phyloP scores from a whole-genome alignment of 192 early-diverging fungal species.

The Pilobolus umbonatus region DNA sequence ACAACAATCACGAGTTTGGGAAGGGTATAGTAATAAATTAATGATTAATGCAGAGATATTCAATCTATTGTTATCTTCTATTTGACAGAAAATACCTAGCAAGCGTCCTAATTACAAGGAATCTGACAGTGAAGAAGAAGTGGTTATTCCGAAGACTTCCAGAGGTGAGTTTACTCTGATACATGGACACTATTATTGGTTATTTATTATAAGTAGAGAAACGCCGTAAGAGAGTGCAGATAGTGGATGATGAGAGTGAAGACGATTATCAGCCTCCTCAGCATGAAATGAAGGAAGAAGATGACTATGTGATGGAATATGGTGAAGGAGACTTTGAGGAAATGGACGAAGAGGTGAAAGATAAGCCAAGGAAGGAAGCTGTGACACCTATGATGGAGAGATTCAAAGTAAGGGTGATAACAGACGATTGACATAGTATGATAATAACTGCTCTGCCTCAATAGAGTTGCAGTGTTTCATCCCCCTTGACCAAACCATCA shows the following conservation, averaged over 20 bases:
- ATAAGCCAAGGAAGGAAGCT: background rate
- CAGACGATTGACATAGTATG: background rate
- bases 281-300: background rate
- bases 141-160: background rate
- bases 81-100: too few species aligned
- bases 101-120: background rate
- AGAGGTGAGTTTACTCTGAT: too few species aligned
- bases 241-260: background rate
- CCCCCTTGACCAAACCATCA: background rate
- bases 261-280: slow-evolving; percentile 1
- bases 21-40: too few species aligned
- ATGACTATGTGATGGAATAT: background rate
- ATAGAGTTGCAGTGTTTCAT: background rate
- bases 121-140: background rate
- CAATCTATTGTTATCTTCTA: too few species aligned
- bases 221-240: background rate
- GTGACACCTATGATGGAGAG: background rate
- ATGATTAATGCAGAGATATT: too few species aligned
- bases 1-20: too few species aligned
- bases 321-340: background rate
- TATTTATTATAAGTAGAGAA: background rate
- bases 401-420: background rate
- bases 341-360: background rate
- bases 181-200: too few species aligned
- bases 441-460: background rate